Percentiles rank a stretch among this genome's conserved stretches.
phyloP scores from a whole-genome alignment of 2,329 filamentous ascomycete genomes.

The Cyclaneusma minus region DNA sequence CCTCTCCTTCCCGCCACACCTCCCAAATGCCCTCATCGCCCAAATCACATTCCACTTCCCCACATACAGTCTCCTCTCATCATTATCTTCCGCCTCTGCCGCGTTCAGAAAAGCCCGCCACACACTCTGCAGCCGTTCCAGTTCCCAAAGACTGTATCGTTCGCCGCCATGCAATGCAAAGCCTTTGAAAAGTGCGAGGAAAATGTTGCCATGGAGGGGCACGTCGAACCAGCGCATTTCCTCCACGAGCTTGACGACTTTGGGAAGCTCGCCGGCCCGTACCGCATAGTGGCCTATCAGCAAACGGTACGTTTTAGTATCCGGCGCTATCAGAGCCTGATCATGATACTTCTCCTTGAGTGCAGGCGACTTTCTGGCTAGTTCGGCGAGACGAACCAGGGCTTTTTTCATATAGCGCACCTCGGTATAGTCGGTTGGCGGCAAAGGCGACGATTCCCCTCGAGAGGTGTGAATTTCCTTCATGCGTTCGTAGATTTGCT shows the following conservation, averaged over 20 bases:
- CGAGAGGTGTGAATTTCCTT: slow-evolving; percentile 27
- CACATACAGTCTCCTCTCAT: slow-evolving; percentile 32
- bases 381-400: slow-evolving; percentile 39
- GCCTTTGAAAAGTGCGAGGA: slow-evolving; percentile 67
- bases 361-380: slow-evolving; percentile 38
- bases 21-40: slow-evolving; percentile 46
- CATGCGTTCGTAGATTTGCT: slow-evolving; percentile 75
- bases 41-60: slow-evolving; percentile 46
- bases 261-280: slow-evolving; percentile 52
- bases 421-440: slow-evolving; percentile 20
- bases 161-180: slow-evolving; percentile 60
- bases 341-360: slow-evolving; percentile 41
- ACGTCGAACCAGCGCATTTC: slow-evolving; percentile 65
- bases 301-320: slow-evolving; percentile 66
- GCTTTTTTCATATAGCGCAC: slow-evolving; percentile 29
- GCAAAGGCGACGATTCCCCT: slow-evolving; percentile 11
- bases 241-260: slow-evolving; percentile 53
- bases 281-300: slow-evolving; percentile 62
- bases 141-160: slow-evolving; percentile 55
- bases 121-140: slow-evolving; percentile 48
- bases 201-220: slow-evolving; percentile 59
- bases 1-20: slow-evolving; percentile 18
- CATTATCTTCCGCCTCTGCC: slow-evolving; percentile 27
- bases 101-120: slow-evolving; percentile 48
- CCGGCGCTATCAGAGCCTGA: slow-evolving; percentile 50